Evolutionary conservation across 1,284 basidiomycete species (phyloP).

Genomic region (Boletus smithii): DNA sequence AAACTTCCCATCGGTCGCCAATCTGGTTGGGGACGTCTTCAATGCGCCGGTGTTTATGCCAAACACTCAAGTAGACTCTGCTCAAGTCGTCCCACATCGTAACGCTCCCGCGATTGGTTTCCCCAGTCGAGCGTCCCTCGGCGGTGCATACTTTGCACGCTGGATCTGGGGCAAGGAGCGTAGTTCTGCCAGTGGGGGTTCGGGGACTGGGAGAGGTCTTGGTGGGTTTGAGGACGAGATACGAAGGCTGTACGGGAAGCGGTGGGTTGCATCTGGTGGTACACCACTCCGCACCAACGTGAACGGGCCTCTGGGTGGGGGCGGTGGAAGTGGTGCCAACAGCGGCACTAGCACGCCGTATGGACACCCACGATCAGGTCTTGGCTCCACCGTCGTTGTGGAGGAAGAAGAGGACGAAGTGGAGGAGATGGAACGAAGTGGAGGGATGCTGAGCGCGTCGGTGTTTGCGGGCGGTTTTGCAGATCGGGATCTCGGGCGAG

Average conservation of each 20-base stretch:
- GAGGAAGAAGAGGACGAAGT: constrained; percentile 76
- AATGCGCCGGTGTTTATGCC: constrained; percentile 73
- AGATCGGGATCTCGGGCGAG: constrained; percentile 37
- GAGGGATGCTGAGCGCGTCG: constrained; percentile 29
- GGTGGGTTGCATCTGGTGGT: constrained; percentile 64
- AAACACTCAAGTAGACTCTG: constrained; percentile 67
- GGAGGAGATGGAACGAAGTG: constrained; percentile 47
- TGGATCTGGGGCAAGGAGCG: constrained; percentile 78
- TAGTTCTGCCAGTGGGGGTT: constrained; percentile 33
- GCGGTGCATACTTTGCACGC: constrained; percentile 70
- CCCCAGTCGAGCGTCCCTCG: constrained; percentile 64
- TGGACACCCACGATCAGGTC: constrained; percentile 47
- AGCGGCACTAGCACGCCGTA: constrained; percentile 63
- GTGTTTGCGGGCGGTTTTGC: constrained; percentile 36
- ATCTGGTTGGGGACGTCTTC: constrained; percentile 75
- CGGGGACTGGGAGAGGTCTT: constrained; percentile 39
- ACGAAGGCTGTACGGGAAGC: constrained; percentile 59
- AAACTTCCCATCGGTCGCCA: constrained; percentile 78
- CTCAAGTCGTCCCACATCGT: constrained; percentile 65
- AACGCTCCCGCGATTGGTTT: constrained; percentile 68
- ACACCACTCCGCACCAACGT: constrained; percentile 55
- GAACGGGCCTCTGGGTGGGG: constrained; percentile 34
- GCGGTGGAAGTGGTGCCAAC: constrained; percentile 41
- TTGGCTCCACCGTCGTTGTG: constrained; percentile 59
- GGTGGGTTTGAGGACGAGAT: constrained; percentile 77